Conservation (phyloP, 495 filamentous ascomycete species). For the Aspergillus avenaceus region DNA sequence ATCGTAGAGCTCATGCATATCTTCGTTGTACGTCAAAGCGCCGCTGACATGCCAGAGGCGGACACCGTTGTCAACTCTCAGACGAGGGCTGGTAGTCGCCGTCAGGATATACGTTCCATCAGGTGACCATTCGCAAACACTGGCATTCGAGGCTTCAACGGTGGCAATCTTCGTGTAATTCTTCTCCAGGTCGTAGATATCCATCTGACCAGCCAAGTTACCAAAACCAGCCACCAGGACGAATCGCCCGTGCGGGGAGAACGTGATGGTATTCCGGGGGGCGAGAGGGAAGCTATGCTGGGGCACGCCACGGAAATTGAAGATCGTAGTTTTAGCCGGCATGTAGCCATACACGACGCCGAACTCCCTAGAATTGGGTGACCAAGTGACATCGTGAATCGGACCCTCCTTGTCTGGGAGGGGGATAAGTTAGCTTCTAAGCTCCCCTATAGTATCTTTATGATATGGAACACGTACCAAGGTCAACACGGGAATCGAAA, state of each 20-base stretch:
- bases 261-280: slow-evolving; percentile 90
- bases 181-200: slow-evolving; percentile 92
- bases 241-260: slow-evolving; percentile 91
- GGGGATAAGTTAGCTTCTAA: slow-evolving; percentile 4
- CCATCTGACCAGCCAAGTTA: slow-evolving; percentile 95
- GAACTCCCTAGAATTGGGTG: slow-evolving; percentile 92
- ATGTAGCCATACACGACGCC: slow-evolving; percentile 96
- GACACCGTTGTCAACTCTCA: slow-evolving; percentile 94
- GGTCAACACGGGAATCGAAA: slow-evolving; percentile 85
- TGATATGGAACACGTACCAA: slow-evolving; percentile 47
- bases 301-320: slow-evolving; percentile 78
- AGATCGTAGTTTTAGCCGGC: slow-evolving; percentile 96
- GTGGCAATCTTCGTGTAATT: slow-evolving; percentile 87
- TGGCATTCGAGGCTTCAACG: slow-evolving; percentile 92
- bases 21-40: slow-evolving; percentile 87
- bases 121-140: slow-evolving; percentile 92
- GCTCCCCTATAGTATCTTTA: neutral
- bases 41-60: slow-evolving; percentile 94
- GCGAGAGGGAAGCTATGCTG: slow-evolving; percentile 77
- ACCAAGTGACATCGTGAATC: slow-evolving; percentile 98
- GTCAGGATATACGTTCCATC: slow-evolving; percentile 94
- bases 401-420: slow-evolving; percentile 87
- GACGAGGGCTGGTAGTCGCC: slow-evolving; percentile 88
- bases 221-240: slow-evolving; percentile 94
- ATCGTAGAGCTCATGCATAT: slow-evolving; percentile 90